phyloP scores from a whole-genome alignment of 495 filamentous ascomycete species.

The Aspergillus diversus region DNA sequence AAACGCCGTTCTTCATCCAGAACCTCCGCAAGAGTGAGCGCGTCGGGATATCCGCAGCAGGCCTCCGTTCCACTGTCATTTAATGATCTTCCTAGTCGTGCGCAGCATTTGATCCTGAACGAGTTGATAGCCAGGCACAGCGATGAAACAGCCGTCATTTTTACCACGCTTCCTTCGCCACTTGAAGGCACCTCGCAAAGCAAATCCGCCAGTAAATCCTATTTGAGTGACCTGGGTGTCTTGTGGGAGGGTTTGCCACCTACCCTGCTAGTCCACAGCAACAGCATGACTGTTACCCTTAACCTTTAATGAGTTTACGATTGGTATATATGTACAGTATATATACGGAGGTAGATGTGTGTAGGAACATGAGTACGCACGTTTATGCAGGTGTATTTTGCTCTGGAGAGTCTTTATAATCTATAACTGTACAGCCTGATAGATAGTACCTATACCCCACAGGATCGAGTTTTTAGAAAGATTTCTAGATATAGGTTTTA shows the following conservation, averaged over 20 bases:
- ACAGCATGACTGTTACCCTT: conserved; percentile 90
- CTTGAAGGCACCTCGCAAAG: conserved; percentile 72
- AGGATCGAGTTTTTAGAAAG: not conserved
- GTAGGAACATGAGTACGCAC: too few relatives aligned
- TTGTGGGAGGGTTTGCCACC: conserved; percentile 70
- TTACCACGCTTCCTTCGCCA: conserved; percentile 80
- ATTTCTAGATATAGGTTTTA: not conserved
- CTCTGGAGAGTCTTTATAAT: too few relatives aligned
- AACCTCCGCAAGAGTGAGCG: conserved; percentile 29
- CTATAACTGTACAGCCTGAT: too few relatives aligned
- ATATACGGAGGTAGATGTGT: not conserved
- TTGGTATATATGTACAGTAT: conserved; percentile 13
- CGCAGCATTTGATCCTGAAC: conserved; percentile 84
- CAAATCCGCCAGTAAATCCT: conserved; percentile 69
- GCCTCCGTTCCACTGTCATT: conserved; percentile 72
- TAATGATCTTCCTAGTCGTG: conserved; percentile 81
- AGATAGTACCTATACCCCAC: too few relatives aligned
- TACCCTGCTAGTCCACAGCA: conserved; percentile 79
- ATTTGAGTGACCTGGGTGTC: conserved; percentile 77
- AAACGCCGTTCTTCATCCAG: conserved; percentile 38
- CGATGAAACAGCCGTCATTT: conserved; percentile 75
- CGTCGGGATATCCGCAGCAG: conserved; percentile 55
- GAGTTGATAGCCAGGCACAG: conserved; percentile 76
- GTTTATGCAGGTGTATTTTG: too few relatives aligned
- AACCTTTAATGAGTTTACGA: conserved; percentile 56